Percentiles rank a stretch among this genome's conserved stretches.
These are phyloP conservation scores for Bipolaris bicolor DNA, from an alignment of 2,329 filamentous ascomycete genomes.

Conservation along the genomic window DNA sequence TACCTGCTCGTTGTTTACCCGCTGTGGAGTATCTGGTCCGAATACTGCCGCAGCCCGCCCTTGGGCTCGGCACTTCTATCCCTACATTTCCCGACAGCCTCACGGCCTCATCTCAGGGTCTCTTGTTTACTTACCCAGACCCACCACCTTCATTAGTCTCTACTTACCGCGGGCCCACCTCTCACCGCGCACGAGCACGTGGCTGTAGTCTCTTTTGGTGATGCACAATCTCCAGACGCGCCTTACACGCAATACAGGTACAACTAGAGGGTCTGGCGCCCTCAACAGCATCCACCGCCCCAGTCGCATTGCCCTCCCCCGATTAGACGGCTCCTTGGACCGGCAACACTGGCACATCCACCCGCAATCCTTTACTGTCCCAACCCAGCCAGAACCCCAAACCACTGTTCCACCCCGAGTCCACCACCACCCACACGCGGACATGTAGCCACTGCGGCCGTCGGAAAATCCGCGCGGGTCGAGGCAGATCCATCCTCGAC, in stretches of 20 bases:
- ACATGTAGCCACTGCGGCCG: not conserved
- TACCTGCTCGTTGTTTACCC: slow-evolving; percentile 18
- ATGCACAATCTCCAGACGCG: slow-evolving; percentile 9
- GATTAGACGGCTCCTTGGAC: not conserved
- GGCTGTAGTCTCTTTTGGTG: slow-evolving; percentile 19
- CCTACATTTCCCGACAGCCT: slow-evolving; percentile 34
- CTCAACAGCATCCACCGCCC: slow-evolving; percentile 15
- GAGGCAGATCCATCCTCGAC: not conserved
- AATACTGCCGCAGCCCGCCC: slow-evolving; percentile 15
- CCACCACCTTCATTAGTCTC: slow-evolving; percentile 21
- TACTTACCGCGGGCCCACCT: slow-evolving; percentile 20
- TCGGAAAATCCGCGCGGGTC: slow-evolving; percentile 6
- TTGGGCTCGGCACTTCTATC: slow-evolving; percentile 18
- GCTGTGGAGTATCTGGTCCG: slow-evolving; percentile 22
- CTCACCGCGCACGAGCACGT: slow-evolving; percentile 26
- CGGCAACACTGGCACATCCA: not conserved
- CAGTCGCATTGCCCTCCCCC: not conserved
- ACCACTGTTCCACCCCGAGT: not conserved
- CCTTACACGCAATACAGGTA: slow-evolving; percentile 14
- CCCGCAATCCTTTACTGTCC: not conserved
- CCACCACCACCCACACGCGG: slow-evolving; percentile 1
- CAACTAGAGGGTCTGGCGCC: slow-evolving; percentile 4
- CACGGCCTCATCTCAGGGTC: slow-evolving; percentile 27
- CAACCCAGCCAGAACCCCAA: not conserved
- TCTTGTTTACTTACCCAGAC: slow-evolving; percentile 16